A percentile compares a stretch with the other conserved stretches of the same genome.
Conservation (phyloP, 495 filamentous ascomycete species). For the Penicillium roqueforti region DNA sequence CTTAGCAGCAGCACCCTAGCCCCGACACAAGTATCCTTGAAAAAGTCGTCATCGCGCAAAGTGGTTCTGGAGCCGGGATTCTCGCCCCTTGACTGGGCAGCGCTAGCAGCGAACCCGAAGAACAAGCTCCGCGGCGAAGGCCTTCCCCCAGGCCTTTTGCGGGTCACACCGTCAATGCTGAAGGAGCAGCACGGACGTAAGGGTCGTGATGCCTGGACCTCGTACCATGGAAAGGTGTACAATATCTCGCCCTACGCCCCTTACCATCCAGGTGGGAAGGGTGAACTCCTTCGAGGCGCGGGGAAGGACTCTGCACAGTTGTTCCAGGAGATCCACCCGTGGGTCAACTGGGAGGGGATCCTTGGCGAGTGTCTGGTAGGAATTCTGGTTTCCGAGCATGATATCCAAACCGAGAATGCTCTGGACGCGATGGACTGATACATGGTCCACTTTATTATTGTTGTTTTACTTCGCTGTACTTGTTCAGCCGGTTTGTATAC, state of each 20-base stretch:
- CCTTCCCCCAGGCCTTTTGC: conserved; percentile 48
- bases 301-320: conserved; percentile 66
- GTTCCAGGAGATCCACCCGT: conserved; percentile 91
- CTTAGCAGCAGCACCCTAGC: conserved; percentile 36
- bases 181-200: conserved; percentile 70
- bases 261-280: conserved; percentile 89
- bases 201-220: conserved; percentile 84
- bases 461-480: neutral
- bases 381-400: conserved; percentile 74
- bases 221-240: conserved; percentile 81
- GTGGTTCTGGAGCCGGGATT: conserved; percentile 80
- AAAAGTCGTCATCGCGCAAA: conserved; percentile 45
- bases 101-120: conserved; percentile 59
- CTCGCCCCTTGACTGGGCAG: conserved; percentile 94
- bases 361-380: conserved; percentile 81
- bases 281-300: conserved; percentile 75
- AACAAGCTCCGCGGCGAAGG: conserved; percentile 63
- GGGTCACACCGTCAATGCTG: conserved; percentile 76
- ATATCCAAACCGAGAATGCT: conserved; percentile 43
- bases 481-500: neutral
- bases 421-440: conserved; percentile 70
- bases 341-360: conserved; percentile 98
- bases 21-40: conserved; percentile 34
- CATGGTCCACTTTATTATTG: neutral
- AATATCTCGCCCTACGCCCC: conserved; percentile 86